A percentile compares a stretch with the other conserved stretches of the same genome.
phyloP scores from a whole-genome alignment of 345 rosid species.

The Viola odorata region DNA sequence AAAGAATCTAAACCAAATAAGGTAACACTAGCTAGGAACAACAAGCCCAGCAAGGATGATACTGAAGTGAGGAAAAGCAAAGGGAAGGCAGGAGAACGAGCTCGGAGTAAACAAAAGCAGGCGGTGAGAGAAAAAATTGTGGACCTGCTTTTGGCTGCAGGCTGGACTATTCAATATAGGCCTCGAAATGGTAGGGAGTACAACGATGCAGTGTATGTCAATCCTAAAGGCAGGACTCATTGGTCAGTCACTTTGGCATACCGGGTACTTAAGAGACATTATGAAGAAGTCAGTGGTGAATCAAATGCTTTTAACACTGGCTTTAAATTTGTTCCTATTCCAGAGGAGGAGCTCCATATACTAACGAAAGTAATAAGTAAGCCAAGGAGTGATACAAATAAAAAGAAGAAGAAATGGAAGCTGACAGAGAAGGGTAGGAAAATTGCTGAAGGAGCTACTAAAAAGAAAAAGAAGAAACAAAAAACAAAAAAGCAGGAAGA shows the following conservation, averaged over 20 bases:
- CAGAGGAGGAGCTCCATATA: conserved; percentile 59
- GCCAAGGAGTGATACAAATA: conserved; percentile 48
- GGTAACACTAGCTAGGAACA: conserved; percentile 16
- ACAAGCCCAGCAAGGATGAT: conserved; percentile 9
- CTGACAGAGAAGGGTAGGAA: conserved; percentile 14
- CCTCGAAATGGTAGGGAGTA: conserved; percentile 58
- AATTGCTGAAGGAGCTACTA: conserved; percentile 20
- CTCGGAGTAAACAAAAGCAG: conserved; percentile 34
- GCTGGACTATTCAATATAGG: conserved; percentile 81
- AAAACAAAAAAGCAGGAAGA: conserved; percentile 17
- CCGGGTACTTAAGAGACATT: conserved; percentile 44
- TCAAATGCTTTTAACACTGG: conserved; percentile 35
- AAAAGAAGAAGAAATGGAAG: conserved; percentile 36
- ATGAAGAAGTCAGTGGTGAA: conserved; percentile 36
- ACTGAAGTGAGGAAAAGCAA: conserved; percentile 17
- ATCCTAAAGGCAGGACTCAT: conserved; percentile 85
- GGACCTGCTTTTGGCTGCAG: conserved; percentile 64
- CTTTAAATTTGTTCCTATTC: conserved; percentile 56
- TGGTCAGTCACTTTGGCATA: conserved; percentile 95
- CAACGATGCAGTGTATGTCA: conserved; percentile 81
- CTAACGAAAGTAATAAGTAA: conserved; percentile 40
- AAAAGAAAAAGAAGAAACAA: conserved; percentile 32
- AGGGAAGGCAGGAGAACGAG: conserved; percentile 17
- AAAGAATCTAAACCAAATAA: conserved; percentile 18
- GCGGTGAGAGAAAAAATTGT: conserved; percentile 64